phyloP scores from a whole-genome alignment of 179 eudicot genomes.

The Spergularia azorica region DNA sequence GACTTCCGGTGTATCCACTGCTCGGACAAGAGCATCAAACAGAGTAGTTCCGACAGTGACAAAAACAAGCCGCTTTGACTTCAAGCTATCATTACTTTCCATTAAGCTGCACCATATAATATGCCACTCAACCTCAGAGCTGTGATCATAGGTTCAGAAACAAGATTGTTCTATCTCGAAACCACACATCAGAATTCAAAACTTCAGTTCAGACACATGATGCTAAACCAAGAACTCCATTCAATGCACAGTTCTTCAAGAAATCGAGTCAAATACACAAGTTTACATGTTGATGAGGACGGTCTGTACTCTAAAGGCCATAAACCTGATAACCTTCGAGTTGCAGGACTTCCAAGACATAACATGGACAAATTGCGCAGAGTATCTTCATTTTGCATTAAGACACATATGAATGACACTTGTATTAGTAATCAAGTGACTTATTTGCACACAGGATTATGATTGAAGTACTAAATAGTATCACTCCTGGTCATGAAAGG shows the following conservation, averaged over 20 bases:
- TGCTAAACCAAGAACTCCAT: too few relatives aligned
- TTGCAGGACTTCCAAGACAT: too few relatives aligned
- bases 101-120: constrained; percentile 25
- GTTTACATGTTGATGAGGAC: background rate
- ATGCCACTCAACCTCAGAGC: constrained; percentile 9
- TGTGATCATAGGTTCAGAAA: background rate
- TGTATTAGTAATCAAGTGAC: too few relatives aligned
- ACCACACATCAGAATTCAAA: constrained; percentile 17
- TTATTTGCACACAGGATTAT: too few relatives aligned
- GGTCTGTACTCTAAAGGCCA: background rate
- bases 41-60: constrained; percentile 87
- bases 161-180: background rate
- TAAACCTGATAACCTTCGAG: background rate
- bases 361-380: too few relatives aligned
- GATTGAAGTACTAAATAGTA: too few relatives aligned
- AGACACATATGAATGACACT: too few relatives aligned
- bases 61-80: constrained; percentile 54
- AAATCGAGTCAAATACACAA: background rate
- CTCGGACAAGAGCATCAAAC: constrained; percentile 85
- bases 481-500: too few relatives aligned
- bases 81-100: constrained; percentile 33
- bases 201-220: background rate
- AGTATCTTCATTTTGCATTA: too few relatives aligned
- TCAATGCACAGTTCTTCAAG: background rate
- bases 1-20: constrained; percentile 66